Evolutionary conservation across 176 grass and related monocot species (phyloP).

Genomic region (Paspalum notatum): DNA sequence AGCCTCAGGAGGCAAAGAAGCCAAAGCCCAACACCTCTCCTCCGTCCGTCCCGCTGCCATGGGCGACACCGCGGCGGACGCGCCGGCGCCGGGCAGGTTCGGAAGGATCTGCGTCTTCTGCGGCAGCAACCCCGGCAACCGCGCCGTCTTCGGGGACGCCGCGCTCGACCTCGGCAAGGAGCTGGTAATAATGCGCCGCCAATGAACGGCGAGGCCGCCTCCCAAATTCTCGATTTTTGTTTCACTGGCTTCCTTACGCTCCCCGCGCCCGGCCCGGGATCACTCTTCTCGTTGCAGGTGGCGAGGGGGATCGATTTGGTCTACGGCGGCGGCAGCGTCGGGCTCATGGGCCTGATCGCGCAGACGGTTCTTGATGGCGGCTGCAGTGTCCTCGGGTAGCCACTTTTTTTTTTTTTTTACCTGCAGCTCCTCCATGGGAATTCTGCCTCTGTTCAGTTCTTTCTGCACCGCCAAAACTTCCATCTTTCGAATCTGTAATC

Average conservation of each 20-base stretch:
- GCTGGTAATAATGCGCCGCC: constrained; percentile 69
- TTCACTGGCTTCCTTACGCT: not conserved
- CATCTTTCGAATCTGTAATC: not conserved
- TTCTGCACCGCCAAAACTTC: not conserved
- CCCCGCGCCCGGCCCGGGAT: not conserved
- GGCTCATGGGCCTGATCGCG: constrained; percentile 95
- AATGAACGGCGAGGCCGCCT: constrained; percentile 8
- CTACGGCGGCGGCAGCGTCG: constrained; percentile 95
- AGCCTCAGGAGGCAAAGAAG: not conserved
- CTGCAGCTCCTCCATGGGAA: not conserved
- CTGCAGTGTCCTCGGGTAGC: constrained; percentile 80
- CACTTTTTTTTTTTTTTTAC: too few species aligned
- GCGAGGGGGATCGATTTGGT: constrained; percentile 78
- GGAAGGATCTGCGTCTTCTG: constrained; percentile 96
- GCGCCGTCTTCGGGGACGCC: constrained; percentile 76
- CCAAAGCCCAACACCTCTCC: constrained; percentile 16
- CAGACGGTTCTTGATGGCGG: constrained; percentile 83
- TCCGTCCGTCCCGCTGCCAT: constrained; percentile 5
- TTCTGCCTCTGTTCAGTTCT: constrained; percentile 1
- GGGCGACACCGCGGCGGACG: constrained; percentile 35
- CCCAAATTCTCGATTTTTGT: constrained; percentile 17
- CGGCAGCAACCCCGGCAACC: constrained; percentile 90
- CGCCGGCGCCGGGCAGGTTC: constrained; percentile 52
- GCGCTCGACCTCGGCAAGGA: constrained; percentile 86
- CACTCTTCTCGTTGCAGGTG: constrained; percentile 52